These are phyloP conservation scores for Xylaria sp. DNA, from an alignment of 2,329 filamentous ascomycete species.

Conservation along the genomic window DNA sequence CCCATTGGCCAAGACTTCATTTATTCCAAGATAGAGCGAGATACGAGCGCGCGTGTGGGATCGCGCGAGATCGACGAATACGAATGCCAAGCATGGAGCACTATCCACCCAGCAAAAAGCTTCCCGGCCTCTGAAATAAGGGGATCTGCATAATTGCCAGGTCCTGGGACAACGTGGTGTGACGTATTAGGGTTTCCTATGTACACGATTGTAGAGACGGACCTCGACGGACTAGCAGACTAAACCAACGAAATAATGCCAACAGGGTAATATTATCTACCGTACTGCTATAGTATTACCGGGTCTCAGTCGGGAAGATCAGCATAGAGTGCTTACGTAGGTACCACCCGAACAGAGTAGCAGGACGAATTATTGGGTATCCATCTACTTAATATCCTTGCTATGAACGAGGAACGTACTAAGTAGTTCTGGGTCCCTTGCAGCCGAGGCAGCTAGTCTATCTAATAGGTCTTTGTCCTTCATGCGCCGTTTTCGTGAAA, in stretches of 20 bases:
- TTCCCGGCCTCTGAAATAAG: not conserved
- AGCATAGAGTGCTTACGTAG: slow-evolving; percentile 18
- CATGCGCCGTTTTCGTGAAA: not conserved
- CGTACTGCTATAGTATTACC: too few species aligned
- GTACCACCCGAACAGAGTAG: slow-evolving; percentile 5
- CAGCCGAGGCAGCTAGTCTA: too few species aligned
- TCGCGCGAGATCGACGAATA: slow-evolving; percentile 34
- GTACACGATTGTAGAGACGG: not conserved
- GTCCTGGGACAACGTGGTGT: slow-evolving; percentile 12
- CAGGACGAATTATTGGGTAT: not conserved
- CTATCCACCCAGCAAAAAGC: not conserved
- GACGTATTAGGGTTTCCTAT: slow-evolving; percentile 5
- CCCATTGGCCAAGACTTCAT: slow-evolving; percentile 16
- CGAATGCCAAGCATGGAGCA: slow-evolving; percentile 31
- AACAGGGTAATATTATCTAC: not conserved
- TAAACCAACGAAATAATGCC: too few species aligned
- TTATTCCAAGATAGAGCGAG: not conserved
- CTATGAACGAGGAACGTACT: not conserved
- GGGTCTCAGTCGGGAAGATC: slow-evolving; percentile 24
- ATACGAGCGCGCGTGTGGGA: not conserved
- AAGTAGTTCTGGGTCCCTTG: not conserved
- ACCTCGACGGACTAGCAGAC: too few species aligned
- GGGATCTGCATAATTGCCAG: not conserved
- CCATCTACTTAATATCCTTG: too few species aligned
- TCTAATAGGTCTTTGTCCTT: not conserved